Evolutionary conservation across 768 basidiomycete species (phyloP).

Genomic region (Suillus brevipes): DNA sequence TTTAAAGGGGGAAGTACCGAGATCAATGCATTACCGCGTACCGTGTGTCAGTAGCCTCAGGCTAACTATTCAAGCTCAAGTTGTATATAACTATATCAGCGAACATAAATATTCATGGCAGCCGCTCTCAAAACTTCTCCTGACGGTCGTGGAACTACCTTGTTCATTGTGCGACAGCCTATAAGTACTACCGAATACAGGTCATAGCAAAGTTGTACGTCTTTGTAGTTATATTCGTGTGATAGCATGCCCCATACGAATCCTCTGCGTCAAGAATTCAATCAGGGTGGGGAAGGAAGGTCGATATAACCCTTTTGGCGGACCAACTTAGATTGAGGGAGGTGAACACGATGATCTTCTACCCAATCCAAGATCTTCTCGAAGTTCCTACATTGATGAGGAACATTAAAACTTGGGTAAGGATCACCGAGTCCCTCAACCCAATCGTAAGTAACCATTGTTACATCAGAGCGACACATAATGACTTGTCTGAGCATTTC

Average conservation of each 20-base stretch:
- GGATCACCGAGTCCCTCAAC: neutral
- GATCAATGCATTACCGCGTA: too few relatives aligned
- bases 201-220: neutral
- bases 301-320: neutral
- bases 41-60: too few relatives aligned
- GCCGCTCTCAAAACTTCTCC: neutral
- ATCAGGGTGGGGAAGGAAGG: neutral
- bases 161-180: neutral
- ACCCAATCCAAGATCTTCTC: neutral
- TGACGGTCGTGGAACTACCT: neutral
- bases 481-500: conserved; percentile 12
- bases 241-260: neutral
- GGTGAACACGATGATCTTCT: neutral
- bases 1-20: too few relatives aligned
- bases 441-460: conserved; percentile 15
- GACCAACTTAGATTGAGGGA: neutral
- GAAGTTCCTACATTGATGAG: neutral
- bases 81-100: too few relatives aligned
- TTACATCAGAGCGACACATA: conserved; percentile 13
- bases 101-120: neutral
- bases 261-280: neutral
- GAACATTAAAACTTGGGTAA: neutral
- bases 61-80: too few relatives aligned
- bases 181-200: neutral
- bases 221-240: neutral